Base-by-base conservation (phyloP, 495 filamentous ascomycete genomes). In the Aspergillus steynii region DNA sequence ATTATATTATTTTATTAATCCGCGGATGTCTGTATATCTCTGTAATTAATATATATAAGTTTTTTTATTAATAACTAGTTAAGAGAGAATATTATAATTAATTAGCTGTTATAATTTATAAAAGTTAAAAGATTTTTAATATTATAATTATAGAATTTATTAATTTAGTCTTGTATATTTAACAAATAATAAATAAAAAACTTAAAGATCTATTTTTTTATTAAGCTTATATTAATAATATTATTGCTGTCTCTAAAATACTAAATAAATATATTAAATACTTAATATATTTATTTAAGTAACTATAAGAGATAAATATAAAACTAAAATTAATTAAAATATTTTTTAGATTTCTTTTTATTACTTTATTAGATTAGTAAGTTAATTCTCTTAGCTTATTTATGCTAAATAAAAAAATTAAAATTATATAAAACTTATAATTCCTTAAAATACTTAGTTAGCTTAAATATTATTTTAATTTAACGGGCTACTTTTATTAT, bases 151-250 rank as follows among this genome's bases (percentile, higher is more conserved):
- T 55, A 55, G 12, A 55, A 32, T 55, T 55, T 42, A 55, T 55
- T 34, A 55, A 55, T 20, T 55, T 42, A 34, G 34, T 55, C 4
- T 26, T 26, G 2, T 55, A 34, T 55, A 55, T 55, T 34, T 55
- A 55, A 55, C 25, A 42, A 55, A 31, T 31, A 6, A 55, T 55
- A 55, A 20, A 55, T 37, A 4, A 32, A 3, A 34, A 2, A 32
- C 20, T 55, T 7, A 29, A 15, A 3, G 25, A 55, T 42, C 25
- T 34, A 34, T 9, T 9, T 31, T 37, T 55, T 32, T 29, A 20
- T n/a, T 54, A 54, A 29, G 32, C 32, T 20, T 55, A 55, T 55
- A 55, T 55, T 32, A 55, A 55, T 55, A 55, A 55, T 55, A 32
- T 55, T n/a, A 25, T 55, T 55, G n/a, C 15, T 20, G 7, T 12